Base-by-base conservation (phyloP, 1,139 yeast genomes). In the Kodamaea fungicola region DNA sequence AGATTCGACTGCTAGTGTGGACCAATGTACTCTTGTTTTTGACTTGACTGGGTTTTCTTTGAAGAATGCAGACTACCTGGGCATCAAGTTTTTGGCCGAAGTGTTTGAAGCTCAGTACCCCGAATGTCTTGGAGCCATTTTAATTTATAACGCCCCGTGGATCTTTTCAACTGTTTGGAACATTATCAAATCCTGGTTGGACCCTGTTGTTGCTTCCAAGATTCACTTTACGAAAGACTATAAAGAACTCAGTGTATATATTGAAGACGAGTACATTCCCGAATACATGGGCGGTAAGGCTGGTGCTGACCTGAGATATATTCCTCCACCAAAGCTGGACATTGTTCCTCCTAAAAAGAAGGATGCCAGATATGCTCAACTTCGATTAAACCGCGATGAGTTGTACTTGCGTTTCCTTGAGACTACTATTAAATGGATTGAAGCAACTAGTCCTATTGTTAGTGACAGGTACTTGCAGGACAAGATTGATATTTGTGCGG, bases 131-230 rank as follows among this genome's bases (percentile, higher is more conserved):
- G 74, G 71, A 6, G 46, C 49, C 21, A 59, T 71, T 26, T 57
- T 67, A 34, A 64, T 71, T 42, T 68, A 59, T 48, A 69, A 68
- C 41, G 75, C 76, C 4, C 76, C 76, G n/a, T 70, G 76, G 76
- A 65, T 71, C 32, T 70, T 71, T 47, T 62, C 66, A 21, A 65
- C 74, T 6, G 68, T 70, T 13, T 71, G 76, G 76, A 69, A 64
- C 40, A 59, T 70, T 32, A 66, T 71, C 38, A 68, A 67, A 46
- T 55, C 58, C 39, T 71, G 75, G 75, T 55, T 71, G 33, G 76
- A 71, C 46, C 76, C 76, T 3, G 70, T 62, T 31, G 74, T 68
- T 42, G 69, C 74, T 1, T 57, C 70, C 16, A 71, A 71, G 46
- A 67, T 71, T 37, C 71, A 66, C 44, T 71, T 71, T 46, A 61